Evolutionary conservation across 1,139 yeast species (phyloP).

Genomic region (Lodderomyces jiufengensis): DNA sequence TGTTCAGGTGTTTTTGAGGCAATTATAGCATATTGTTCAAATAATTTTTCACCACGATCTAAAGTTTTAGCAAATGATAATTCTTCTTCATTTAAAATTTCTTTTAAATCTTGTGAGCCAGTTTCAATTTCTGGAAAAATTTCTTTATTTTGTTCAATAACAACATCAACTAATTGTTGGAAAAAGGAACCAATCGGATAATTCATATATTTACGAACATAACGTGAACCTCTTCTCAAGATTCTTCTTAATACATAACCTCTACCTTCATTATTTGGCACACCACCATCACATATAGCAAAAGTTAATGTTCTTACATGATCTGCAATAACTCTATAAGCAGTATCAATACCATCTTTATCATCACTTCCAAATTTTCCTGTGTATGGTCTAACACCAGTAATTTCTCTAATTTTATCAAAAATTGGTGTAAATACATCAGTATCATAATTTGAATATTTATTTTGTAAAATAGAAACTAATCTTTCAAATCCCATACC

Average conservation of each 20-base stretch:
- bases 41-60: constrained; percentile 96
- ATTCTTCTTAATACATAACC: constrained; percentile 97
- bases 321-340: constrained; percentile 96
- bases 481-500: constrained; percentile 99
- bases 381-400: constrained; percentile 85
- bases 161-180: constrained; percentile 87
- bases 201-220: constrained; percentile 92
- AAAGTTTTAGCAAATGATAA: constrained; percentile 89
- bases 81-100: constrained; percentile 94
- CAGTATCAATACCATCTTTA: constrained; percentile 91
- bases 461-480: constrained; percentile 89
- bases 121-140: constrained; percentile 86
- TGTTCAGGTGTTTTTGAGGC: constrained; percentile 76
- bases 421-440: constrained; percentile 93
- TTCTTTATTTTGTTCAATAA: constrained; percentile 81
- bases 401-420: constrained; percentile 79
- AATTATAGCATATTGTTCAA: constrained; percentile 84
- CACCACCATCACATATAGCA: constrained; percentile 98
- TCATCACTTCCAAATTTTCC: constrained; percentile 95
- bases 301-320: constrained; percentile 95
- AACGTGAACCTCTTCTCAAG: constrained; percentile 96
- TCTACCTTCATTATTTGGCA: constrained; percentile 98
- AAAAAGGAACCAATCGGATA: constrained; percentile 94
- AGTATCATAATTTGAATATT: constrained; percentile 90
- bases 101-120: constrained; percentile 74